These are phyloP conservation scores for Fusarium sp. DNA, from an alignment of 2,329 filamentous ascomycete species.

Conservation along the genomic window DNA sequence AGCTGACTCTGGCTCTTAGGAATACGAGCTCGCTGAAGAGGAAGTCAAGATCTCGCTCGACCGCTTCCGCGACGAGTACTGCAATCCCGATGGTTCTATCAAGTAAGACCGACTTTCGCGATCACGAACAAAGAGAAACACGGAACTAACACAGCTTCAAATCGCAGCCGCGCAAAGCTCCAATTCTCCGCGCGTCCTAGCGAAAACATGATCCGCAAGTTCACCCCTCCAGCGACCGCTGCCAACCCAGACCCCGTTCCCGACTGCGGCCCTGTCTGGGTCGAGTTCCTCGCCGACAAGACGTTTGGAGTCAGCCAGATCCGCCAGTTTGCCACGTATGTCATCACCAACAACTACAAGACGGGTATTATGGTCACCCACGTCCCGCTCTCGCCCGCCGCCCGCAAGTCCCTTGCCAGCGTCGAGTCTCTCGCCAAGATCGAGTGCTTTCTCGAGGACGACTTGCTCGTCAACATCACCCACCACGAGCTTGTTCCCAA, in stretches of 20 bases:
- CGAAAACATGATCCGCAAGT: constrained; percentile 84
- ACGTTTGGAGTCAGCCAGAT: constrained; percentile 92
- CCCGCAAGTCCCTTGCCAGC: constrained; percentile 84
- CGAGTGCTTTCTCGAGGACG: constrained; percentile 95
- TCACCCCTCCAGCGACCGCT: constrained; percentile 76
- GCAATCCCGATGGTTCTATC: constrained; percentile 76
- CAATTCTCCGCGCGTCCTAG: constrained; percentile 89
- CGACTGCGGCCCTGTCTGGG: constrained; percentile 88
- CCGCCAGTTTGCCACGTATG: constrained; percentile 86
- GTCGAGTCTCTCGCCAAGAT: constrained; percentile 82
- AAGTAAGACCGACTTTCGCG: constrained; percentile 66
- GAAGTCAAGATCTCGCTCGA: constrained; percentile 88
- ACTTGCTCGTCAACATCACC: constrained; percentile 97
- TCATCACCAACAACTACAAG: constrained; percentile 82
- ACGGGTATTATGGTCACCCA: constrained; percentile 91
- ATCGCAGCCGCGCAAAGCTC: constrained; percentile 79
- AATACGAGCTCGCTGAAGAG: constrained; percentile 90
- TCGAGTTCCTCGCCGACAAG: constrained; percentile 87
- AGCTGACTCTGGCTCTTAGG: constrained; percentile 63
- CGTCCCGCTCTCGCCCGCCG: constrained; percentile 83
- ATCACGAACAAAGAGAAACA: background rate
- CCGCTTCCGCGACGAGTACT: constrained; percentile 80
- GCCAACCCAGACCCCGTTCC: constrained; percentile 75
- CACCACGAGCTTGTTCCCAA: constrained; percentile 96
- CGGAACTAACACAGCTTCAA: constrained; percentile 5